Percentiles rank a stretch among this genome's conserved stretches.
These are phyloP conservation scores for Harringtonia lauricola DNA, from an alignment of 2,329 filamentous ascomycete genomes.

Conservation along the genomic window DNA sequence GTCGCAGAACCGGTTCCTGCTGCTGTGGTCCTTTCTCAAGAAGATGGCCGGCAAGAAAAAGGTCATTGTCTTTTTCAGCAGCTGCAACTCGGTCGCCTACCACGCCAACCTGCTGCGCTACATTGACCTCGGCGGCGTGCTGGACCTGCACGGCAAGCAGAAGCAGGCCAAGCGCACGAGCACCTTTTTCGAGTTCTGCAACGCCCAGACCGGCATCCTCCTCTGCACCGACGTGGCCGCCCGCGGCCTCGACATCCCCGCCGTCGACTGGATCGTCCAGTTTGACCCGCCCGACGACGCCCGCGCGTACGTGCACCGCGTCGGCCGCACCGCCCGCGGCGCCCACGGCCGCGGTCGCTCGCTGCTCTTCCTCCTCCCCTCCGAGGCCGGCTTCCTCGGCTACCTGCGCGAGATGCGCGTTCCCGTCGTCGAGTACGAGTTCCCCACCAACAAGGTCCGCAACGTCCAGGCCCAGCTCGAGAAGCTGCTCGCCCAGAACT, in stretches of 20 bases:
- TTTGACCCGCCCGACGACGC: conserved; percentile 91
- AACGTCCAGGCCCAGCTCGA: conserved; percentile 87
- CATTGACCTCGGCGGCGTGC: conserved; percentile 66
- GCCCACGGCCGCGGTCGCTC: conserved; percentile 74
- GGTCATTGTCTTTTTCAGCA: conserved; percentile 93
- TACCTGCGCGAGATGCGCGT: conserved; percentile 87
- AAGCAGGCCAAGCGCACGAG: conserved; percentile 95
- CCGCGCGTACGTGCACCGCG: conserved; percentile 87
- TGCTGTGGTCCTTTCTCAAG: conserved; percentile 91
- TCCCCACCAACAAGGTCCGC: conserved; percentile 82
- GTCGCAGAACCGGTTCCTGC: conserved; percentile 82
- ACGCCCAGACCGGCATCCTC: conserved; percentile 68
- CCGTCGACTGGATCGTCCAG: conserved; percentile 93
- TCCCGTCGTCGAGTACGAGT: conserved; percentile 92
- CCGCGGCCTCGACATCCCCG: conserved; percentile 83
- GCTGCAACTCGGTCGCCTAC: conserved; percentile 90
- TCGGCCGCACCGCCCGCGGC: conserved; percentile 86
- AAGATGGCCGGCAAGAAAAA: conserved; percentile 93
- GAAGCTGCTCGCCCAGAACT: conserved; percentile 89
- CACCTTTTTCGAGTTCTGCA: conserved; percentile 90
- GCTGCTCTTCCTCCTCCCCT: conserved; percentile 86
- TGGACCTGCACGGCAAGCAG: conserved; percentile 86
- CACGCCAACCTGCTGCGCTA: conserved; percentile 94
- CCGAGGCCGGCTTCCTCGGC: conserved; percentile 82
- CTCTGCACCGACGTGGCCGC: conserved; percentile 97